phyloP scores from a whole-genome alignment of 2,329 filamentous ascomycete genomes.

The Cytospora piceae region DNA sequence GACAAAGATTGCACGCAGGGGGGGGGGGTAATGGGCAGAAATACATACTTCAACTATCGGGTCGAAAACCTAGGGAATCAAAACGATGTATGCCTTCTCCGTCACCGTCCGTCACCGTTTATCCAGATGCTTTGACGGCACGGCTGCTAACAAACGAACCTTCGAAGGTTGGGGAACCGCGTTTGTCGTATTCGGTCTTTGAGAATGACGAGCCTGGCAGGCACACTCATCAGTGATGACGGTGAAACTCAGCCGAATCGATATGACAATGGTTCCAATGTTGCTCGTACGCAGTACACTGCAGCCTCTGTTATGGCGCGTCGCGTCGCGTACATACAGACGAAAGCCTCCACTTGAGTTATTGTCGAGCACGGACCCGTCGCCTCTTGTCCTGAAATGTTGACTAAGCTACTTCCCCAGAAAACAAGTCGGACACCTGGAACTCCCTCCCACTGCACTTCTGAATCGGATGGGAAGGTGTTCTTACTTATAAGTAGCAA shows the following conservation, averaged over 20 bases:
- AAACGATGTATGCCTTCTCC: not conserved
- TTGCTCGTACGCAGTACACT: not conserved
- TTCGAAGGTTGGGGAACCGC: not conserved
- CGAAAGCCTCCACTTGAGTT: not conserved
- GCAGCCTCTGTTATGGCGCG: slow-evolving; percentile 1
- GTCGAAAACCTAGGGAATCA: not conserved
- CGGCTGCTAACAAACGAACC: not conserved
- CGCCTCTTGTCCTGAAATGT: not conserved
- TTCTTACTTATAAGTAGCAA: not conserved
- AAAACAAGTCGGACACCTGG: not conserved
- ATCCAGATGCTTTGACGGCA: slow-evolving; percentile 15
- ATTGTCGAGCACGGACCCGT: not conserved
- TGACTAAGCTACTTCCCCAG: not conserved
- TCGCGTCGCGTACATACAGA: not conserved
- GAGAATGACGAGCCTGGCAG: not conserved
- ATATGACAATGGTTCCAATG: not conserved
- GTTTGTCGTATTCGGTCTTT: not conserved
- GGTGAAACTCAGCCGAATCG: not conserved
- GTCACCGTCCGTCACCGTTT: slow-evolving; percentile 2
- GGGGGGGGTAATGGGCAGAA: too few relatives aligned
- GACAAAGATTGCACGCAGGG: too few relatives aligned
- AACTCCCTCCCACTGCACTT: not conserved
- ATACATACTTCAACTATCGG: not conserved
- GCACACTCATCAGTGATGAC: not conserved
- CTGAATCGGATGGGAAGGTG: not conserved